Conservation (phyloP, 2,329 filamentous ascomycete species). For the Hypoxylon sp. region DNA sequence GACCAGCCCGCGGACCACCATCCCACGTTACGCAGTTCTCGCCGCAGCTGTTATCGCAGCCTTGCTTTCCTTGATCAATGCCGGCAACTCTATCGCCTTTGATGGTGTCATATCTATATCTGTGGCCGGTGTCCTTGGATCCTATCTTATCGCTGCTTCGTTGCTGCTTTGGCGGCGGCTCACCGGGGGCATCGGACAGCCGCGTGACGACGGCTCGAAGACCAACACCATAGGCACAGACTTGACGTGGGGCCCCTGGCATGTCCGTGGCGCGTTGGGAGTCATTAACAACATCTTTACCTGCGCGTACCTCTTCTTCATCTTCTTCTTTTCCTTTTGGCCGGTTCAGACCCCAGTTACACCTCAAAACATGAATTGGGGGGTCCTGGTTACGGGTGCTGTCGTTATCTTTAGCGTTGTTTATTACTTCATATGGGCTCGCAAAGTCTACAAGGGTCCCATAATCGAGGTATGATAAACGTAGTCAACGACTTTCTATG, state of each 20-base stretch:
- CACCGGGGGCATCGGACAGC: slow-evolving; percentile 41
- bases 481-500: neutral
- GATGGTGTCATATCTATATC: slow-evolving; percentile 49
- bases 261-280: slow-evolving; percentile 40
- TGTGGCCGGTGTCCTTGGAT: slow-evolving; percentile 47
- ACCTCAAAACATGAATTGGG: slow-evolving; percentile 48
- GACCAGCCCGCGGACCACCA: slow-evolving; percentile 44
- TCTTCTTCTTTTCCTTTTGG: slow-evolving; percentile 51
- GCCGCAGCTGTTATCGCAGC: slow-evolving; percentile 41
- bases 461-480: slow-evolving; percentile 37
- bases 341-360: slow-evolving; percentile 43
- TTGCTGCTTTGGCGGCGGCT: slow-evolving; percentile 35
- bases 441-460: slow-evolving; percentile 45
- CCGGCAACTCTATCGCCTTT: slow-evolving; percentile 45
- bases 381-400: slow-evolving; percentile 42
- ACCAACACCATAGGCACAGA: slow-evolving; percentile 42
- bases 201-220: slow-evolving; percentile 32
- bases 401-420: slow-evolving; percentile 47
- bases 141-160: slow-evolving; percentile 44
- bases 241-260: slow-evolving; percentile 47
- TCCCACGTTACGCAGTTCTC: slow-evolving; percentile 45
- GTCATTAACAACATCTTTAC: slow-evolving; percentile 46
- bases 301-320: slow-evolving; percentile 43
- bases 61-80: slow-evolving; percentile 46
- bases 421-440: slow-evolving; percentile 49